Evolutionary conservation across 768 basidiomycete genomes (phyloP).

Genomic region (Kwoniella bestiolae): DNA sequence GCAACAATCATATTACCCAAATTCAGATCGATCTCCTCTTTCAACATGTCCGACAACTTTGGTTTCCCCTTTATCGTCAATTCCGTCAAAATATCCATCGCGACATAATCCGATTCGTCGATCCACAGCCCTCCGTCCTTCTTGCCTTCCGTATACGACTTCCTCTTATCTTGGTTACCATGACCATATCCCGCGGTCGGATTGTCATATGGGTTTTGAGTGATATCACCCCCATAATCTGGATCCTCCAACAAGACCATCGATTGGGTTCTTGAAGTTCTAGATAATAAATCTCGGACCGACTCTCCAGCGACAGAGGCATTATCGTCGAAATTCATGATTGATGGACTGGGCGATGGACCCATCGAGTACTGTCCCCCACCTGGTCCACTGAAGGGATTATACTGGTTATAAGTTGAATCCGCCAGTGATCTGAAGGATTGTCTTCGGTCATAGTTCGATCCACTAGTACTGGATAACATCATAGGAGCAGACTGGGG

Average conservation of each 20-base stretch:
- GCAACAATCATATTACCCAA: slow-evolving; percentile 68
- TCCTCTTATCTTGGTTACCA: slow-evolving; percentile 2
- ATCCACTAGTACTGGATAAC: slow-evolving; percentile 9
- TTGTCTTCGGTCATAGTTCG: slow-evolving; percentile 13
- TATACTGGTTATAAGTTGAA: slow-evolving; percentile 41
- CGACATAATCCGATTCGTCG: slow-evolving; percentile 66
- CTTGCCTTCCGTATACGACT: background rate
- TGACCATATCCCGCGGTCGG: background rate
- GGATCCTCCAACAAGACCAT: slow-evolving; percentile 52
- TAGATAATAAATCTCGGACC: slow-evolving; percentile 25
- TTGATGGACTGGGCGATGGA: slow-evolving; percentile 43
- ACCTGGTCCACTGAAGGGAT: slow-evolving; percentile 30
- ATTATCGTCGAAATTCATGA: slow-evolving; percentile 34
- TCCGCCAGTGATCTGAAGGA: slow-evolving; percentile 40
- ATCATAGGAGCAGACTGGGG: slow-evolving; percentile 13
- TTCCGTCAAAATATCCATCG: slow-evolving; percentile 68
- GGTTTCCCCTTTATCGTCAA: slow-evolving; percentile 71
- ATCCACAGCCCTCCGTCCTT: slow-evolving; percentile 57
- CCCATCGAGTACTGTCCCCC: slow-evolving; percentile 12
- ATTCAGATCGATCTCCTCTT: slow-evolving; percentile 68
- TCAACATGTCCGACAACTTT: slow-evolving; percentile 66
- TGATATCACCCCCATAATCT: background rate
- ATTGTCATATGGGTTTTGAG: background rate
- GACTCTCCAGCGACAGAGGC: slow-evolving; percentile 47
- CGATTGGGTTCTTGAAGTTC: slow-evolving; percentile 40